Evolutionary conservation across 2,329 filamentous ascomycete species (phyloP).

Genomic region (Colletotrichum gigasporum): DNA sequence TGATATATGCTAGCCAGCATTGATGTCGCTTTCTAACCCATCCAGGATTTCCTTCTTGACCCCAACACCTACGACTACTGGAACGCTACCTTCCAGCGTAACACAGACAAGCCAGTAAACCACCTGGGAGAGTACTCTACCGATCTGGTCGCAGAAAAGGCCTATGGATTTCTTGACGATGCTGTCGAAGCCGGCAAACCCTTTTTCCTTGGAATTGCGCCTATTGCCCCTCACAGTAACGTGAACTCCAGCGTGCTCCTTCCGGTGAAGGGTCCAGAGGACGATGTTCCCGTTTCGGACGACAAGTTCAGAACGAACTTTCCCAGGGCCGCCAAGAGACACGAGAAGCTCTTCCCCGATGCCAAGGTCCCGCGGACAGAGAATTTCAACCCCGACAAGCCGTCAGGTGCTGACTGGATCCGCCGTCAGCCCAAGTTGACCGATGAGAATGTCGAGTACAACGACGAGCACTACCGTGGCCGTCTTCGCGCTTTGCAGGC

Average conservation of each 20-base stretch:
- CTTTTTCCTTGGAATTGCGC: conserved; percentile 67
- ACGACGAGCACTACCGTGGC: conserved; percentile 50
- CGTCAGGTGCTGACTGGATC: conserved; percentile 56
- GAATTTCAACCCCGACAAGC: conserved; percentile 70
- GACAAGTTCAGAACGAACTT: conserved; percentile 47
- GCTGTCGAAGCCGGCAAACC: conserved; percentile 62
- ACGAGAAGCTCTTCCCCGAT: conserved; percentile 68
- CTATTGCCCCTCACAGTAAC: conserved; percentile 47
- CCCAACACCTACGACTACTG: conserved; percentile 75
- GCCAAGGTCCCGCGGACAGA: conserved; percentile 68
- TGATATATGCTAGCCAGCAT: too few species aligned
- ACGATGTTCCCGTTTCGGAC: conserved; percentile 62
- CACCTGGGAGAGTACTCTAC: conserved; percentile 54
- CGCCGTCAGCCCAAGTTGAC: conserved; percentile 45
- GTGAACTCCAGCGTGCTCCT: conserved; percentile 49
- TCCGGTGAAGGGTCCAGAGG: conserved; percentile 64
- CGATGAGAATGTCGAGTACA: conserved; percentile 42
- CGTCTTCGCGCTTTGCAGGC: conserved; percentile 54
- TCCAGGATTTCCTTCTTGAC: conserved; percentile 64
- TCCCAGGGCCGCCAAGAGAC: conserved; percentile 56
- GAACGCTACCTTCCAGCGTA: conserved; percentile 71
- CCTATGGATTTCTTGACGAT: conserved; percentile 68
- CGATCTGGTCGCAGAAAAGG: conserved; percentile 69
- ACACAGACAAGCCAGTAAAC: conserved; percentile 54
- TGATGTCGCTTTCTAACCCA: not conserved